Percentiles rank a stretch among this genome's conserved stretches.
phyloP scores from a whole-genome alignment of 371 early-diverging fungal genomes.

The Dinochytrium kinnereticum region DNA sequence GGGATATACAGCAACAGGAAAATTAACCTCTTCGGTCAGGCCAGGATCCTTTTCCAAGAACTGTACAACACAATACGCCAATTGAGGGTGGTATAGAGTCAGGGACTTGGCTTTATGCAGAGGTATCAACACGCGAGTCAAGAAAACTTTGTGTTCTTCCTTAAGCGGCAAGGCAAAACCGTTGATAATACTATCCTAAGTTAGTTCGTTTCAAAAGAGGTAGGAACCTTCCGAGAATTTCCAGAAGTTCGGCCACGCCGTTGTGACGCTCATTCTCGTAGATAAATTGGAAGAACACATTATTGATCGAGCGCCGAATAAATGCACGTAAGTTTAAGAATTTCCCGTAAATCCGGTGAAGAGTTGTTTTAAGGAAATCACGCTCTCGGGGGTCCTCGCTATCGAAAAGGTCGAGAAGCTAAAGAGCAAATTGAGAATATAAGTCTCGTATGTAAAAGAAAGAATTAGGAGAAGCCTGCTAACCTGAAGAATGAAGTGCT shows the following conservation, averaged over 20 bases:
- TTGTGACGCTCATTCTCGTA: conserved; percentile 96
- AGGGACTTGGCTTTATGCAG: conserved; percentile 92
- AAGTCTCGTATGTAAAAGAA: background rate
- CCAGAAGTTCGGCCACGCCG: conserved; percentile 95
- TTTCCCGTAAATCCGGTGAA: conserved; percentile 97
- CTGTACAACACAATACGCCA: conserved; percentile 97
- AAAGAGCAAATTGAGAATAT: conserved; percentile 1
- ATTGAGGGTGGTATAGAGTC: conserved; percentile 90
- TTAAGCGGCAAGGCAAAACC: conserved; percentile 97
- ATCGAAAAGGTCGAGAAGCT: conserved; percentile 94
- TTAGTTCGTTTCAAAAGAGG: background rate
- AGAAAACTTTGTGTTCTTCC: conserved; percentile 95
- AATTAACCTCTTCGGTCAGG: conserved; percentile 79
- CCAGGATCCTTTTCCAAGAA: conserved; percentile 95
- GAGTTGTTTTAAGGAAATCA: conserved; percentile 95
- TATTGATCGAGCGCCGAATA: conserved; percentile 93
- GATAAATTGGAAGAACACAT: conserved; percentile 95
- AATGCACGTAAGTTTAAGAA: conserved; percentile 93
- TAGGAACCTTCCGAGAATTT: conserved; percentile 88
- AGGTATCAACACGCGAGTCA: conserved; percentile 88
- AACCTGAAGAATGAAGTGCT: conserved; percentile 89
- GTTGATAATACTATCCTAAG: conserved; percentile 87
- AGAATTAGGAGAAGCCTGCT: conserved; percentile 21
- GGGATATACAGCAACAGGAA: background rate
- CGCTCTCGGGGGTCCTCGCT: conserved; percentile 97